A percentile compares a stretch with the other conserved stretches of the same genome.
Evolutionary conservation across 371 early-diverging fungal species (phyloP).

Genomic region (Blakeslea trispora): DNA sequence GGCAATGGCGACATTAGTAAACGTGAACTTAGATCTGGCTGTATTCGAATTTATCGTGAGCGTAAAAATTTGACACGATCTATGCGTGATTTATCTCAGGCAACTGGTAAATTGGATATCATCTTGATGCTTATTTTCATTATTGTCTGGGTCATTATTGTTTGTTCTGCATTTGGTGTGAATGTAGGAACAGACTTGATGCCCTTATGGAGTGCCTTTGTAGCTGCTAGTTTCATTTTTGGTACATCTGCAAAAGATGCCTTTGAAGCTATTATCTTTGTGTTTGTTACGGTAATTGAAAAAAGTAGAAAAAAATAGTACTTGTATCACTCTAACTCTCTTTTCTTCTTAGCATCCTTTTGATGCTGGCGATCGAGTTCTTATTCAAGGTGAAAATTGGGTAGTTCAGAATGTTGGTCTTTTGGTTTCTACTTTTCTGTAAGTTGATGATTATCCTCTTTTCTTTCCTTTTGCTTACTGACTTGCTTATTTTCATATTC

Average conservation of each 20-base stretch:
- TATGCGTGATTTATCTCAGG: conserved; percentile 66
- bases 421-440: conserved; percentile 40
- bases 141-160: conserved; percentile 38
- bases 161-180: conserved; percentile 59
- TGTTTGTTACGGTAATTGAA: conserved; percentile 65
- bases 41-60: conserved; percentile 64
- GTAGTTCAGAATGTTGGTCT: conserved; percentile 40
- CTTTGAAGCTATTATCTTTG: conserved; percentile 71
- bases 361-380: conserved; percentile 46
- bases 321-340: neutral
- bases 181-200: conserved; percentile 62
- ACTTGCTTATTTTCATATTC: neutral
- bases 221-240: conserved; percentile 66
- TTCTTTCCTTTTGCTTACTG: conserved; percentile 4
- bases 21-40: conserved; percentile 60
- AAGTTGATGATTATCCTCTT: conserved; percentile 6
- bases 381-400: conserved; percentile 39
- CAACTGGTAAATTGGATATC: conserved; percentile 66
- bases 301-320: neutral
- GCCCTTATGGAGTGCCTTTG: conserved; percentile 57
- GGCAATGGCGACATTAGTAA: conserved; percentile 68
- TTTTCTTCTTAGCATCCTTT: conserved; percentile 39
- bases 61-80: conserved; percentile 57
- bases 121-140: conserved; percentile 56
- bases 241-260: conserved; percentile 64